Base-by-base conservation (phyloP, 176 grass and related monocot species). In the Carex scoparia region DNA sequence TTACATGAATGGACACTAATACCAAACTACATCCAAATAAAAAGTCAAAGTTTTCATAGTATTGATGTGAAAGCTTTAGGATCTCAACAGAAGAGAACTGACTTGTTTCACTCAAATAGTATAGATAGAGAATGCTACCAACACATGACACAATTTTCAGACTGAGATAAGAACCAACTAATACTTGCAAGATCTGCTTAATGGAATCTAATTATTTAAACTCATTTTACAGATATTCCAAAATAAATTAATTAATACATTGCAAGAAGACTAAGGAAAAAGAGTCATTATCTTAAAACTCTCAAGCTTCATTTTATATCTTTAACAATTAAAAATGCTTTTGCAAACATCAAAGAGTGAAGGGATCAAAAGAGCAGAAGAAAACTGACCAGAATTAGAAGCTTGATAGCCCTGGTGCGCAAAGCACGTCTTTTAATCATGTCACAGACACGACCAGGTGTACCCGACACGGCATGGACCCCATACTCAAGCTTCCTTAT, bases 371-470 rank as follows among this genome's bases (percentile, higher is more conserved):
- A 19, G 40, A 19, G 19, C 53, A 37, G 65, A 18, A 48, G 4
- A 3, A 61, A 84, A 88, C 88, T 40, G 76, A 98, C 95, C 58
- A 98, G 86, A 74, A 95, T 58, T 69, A 98, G 60, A 59, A 98
- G 93, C 78, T 90, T 98, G 79, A 98, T 89, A 56, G 89, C 90
- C 86, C 95, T 93, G 59, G 95, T 95, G 13, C 93, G 91, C 74
- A 98, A 84, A 15, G 91, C 90, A 53, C 89, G 89, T 56, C 95
- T 91, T 79, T 95, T 98, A 84, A 95, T 98, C 95, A 93, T 93
- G 74, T 95, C 93, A 72, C 79, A 90, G 4, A 94, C 93, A 84
- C 89, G 89, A 10, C 95, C 95, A 16, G 95, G 95, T 15, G 95
- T 97, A 81, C 95, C 95, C 4, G 95, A 97, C 18, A 94, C 92